Conservation (phyloP, 768 basidiomycete species). For the Glaciozyma antarctica region DNA sequence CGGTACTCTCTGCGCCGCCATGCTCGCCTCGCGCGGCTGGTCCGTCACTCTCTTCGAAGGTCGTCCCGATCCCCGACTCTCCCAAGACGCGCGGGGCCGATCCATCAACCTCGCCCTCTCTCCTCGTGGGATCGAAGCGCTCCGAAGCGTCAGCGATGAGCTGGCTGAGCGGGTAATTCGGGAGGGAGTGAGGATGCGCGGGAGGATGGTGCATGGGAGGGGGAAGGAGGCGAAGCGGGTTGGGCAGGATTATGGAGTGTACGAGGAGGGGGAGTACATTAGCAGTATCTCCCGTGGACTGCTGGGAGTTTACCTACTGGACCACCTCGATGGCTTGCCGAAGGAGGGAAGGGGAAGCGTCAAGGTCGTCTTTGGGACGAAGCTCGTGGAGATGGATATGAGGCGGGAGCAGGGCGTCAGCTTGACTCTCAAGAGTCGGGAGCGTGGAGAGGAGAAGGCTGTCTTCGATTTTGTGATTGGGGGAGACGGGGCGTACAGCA, state of each 20-base stretch:
- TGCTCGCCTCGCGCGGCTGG: slow-evolving; percentile 81
- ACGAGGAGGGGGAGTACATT: slow-evolving; percentile 88
- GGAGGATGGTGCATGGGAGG: slow-evolving; percentile 77
- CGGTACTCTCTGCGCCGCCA: slow-evolving; percentile 78
- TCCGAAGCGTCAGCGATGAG: slow-evolving; percentile 66
- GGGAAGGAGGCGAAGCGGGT: slow-evolving; percentile 12
- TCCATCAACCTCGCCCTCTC: slow-evolving; percentile 97
- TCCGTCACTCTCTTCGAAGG: slow-evolving; percentile 66
- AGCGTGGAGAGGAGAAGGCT: slow-evolving; percentile 44
- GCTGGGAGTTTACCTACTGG: slow-evolving; percentile 74
- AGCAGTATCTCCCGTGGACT: slow-evolving; percentile 84
- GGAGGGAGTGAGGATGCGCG: slow-evolving; percentile 83
- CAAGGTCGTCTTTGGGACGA: slow-evolving; percentile 67
- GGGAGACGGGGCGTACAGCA: slow-evolving; percentile 87
- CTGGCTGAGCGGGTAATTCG: slow-evolving; percentile 62
- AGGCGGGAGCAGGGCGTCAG: slow-evolving; percentile 43
- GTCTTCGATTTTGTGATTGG: slow-evolving; percentile 52
- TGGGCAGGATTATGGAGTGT: slow-evolving; percentile 62
- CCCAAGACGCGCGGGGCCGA: slow-evolving; percentile 49
- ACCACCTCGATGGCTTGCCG: slow-evolving; percentile 49
- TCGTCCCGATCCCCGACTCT: slow-evolving; percentile 55
- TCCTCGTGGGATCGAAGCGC: slow-evolving; percentile 78
- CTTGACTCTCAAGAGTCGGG: slow-evolving; percentile 43
- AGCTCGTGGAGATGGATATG: slow-evolving; percentile 68
- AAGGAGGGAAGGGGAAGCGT: slow-evolving; percentile 49